Percentiles rank a stretch among this genome's conserved stretches.
Evolutionary conservation across 75 land plant genomes (phyloP).

Genomic region (Ceratopteris richardii): DNA sequence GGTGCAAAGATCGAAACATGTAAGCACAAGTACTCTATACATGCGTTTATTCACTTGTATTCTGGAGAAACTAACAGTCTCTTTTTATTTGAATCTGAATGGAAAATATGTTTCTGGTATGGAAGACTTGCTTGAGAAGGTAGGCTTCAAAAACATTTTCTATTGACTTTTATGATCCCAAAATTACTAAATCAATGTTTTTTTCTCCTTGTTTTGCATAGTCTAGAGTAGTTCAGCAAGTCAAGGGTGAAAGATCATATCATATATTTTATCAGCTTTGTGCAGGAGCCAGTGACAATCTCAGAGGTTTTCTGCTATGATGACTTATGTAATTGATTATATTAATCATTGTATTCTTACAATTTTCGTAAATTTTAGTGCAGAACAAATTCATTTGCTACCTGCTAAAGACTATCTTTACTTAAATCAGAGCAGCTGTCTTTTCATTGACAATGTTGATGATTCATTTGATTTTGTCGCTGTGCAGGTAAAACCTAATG

Average conservation of each 20-base stretch:
- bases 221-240: slow-evolving; percentile 89
- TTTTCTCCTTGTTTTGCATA: slow-evolving; percentile 15
- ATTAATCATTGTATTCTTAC: too few species aligned
- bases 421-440: slow-evolving; percentile 66
- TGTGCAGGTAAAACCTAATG: slow-evolving; percentile 41
- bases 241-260: slow-evolving; percentile 80
- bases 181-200: background rate
- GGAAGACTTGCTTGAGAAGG: slow-evolving; percentile 78
- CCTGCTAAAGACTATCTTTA: slow-evolving; percentile 54
- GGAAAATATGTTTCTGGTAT: too few species aligned
- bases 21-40: too few species aligned
- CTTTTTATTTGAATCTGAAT: too few species aligned
- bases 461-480: slow-evolving; percentile 52
- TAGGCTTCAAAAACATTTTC: slow-evolving; percentile 7
- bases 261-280: slow-evolving; percentile 96
- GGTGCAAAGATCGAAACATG: slow-evolving; percentile 92
- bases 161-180: slow-evolving; percentile 1
- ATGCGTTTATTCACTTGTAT: too few species aligned
- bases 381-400: slow-evolving; percentile 20
- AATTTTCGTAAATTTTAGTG: background rate
- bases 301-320: slow-evolving; percentile 40
- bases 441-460: slow-evolving; percentile 62
- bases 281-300: slow-evolving; percentile 66
- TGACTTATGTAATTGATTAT: too few species aligned
- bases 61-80: too few species aligned